Base-by-base conservation (phyloP, 352 stramenopile species). In the Pythium dissotocum region DNA sequence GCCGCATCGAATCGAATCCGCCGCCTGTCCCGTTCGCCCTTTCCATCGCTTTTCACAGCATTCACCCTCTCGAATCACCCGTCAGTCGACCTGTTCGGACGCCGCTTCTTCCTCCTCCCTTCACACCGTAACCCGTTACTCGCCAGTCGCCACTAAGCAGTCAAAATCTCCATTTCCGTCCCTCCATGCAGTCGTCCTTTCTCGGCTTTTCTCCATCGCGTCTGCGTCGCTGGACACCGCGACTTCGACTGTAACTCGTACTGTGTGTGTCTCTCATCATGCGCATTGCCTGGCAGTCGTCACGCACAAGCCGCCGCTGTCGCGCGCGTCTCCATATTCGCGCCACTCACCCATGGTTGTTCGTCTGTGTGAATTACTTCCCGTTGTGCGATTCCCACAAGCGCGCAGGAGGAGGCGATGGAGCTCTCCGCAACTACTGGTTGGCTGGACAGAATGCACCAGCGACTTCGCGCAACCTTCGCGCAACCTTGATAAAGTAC, bases 361-460 rank as follows among this genome's bases (percentile, higher is more conserved):
- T 75, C 62, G 69, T 75, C 69, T 75, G 62, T 75, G 69, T 75
- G 69, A 62, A 70, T 68, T 67, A 75, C 69, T 75, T 75, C 69
- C 69, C 69, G 69, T 75, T 75, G 62, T 70, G 68, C 68, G 68
- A 74, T 73, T 73, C 67, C 30, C 64, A 61, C 59, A 59, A 56
- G 33, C 68, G 54, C 58, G 40, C 32, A 33, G 35, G 28, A 16
- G 8, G 38, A 59, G 33, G 14, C 38, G 62, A 58, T 28, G 32
- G 36, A 38, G 14, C 36, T 42, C 38, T 26, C 36, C 36, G 55
- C 57, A 46, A 53, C 38, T 63, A 61, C 62, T 54, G 52, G 58
- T 75, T 75, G 69, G 69, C 69, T 75, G 69, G 69, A 75, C 69
- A 70, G 63, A 70, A 73, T 69, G 67, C 69, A 75, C 69, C 69